Percentiles rank a stretch among this genome's conserved stretches.
These are phyloP conservation scores for Hymenoscyphus salicellus DNA, from an alignment of 2,329 filamentous ascomycete species.

Conservation along the genomic window DNA sequence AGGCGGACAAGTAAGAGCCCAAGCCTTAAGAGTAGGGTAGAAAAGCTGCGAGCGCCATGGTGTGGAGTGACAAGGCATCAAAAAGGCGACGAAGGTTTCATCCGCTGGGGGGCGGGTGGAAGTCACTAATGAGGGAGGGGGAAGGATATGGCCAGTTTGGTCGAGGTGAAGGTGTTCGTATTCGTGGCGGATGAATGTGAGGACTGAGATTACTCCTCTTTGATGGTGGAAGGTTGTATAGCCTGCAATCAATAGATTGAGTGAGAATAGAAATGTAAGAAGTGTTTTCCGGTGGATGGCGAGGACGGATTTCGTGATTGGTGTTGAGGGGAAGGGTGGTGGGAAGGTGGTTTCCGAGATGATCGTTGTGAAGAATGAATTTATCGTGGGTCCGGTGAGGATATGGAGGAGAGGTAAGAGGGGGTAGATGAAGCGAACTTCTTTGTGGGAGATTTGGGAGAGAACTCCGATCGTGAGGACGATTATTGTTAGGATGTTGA, in stretches of 20 bases:
- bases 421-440: conserved; percentile 95
- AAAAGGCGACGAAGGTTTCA: conserved; percentile 67
- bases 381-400: conserved; percentile 66
- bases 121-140: conserved; percentile 21
- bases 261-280: conserved; percentile 55
- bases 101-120: conserved; percentile 1
- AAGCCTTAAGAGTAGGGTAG: conserved; percentile 69
- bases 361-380: conserved; percentile 57
- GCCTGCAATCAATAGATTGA: conserved; percentile 68
- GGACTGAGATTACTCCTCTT: conserved; percentile 71
- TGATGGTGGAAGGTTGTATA: conserved; percentile 79
- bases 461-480: conserved; percentile 60
- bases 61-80: conserved; percentile 94
- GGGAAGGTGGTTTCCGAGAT: conserved; percentile 28
- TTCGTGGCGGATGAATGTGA: conserved; percentile 70
- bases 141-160: conserved; percentile 35
- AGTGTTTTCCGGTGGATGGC: conserved; percentile 51
- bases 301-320: conserved; percentile 29
- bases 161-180: conserved; percentile 59
- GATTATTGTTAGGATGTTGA: conserved; percentile 47
- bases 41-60: conserved; percentile 90
- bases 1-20: conserved; percentile 87
- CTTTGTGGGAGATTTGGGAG: conserved; percentile 86
- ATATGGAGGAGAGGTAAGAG: conserved; percentile 83
- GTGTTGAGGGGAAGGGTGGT: conserved; percentile 26